Evolutionary conservation across 148 eudicot species (phyloP).

Genomic region (Agrostemma githago): DNA sequence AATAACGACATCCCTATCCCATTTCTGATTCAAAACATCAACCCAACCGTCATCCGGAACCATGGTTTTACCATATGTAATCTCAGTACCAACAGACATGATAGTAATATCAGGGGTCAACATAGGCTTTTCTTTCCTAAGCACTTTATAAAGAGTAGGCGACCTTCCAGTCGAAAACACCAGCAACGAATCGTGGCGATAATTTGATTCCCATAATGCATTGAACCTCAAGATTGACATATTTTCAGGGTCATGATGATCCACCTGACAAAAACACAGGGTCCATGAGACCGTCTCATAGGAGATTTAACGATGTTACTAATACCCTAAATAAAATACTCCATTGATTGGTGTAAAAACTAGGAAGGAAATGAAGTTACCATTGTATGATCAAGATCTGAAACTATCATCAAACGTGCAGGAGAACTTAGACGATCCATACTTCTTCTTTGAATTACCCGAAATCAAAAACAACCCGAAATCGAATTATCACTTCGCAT

Average conservation of each 20-base stretch:
- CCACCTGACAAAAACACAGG: constrained; percentile 40
- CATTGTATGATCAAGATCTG: constrained; percentile 80
- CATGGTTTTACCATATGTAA: constrained; percentile 63
- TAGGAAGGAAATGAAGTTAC: constrained; percentile 22
- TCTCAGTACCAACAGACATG: constrained; percentile 77
- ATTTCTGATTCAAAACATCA: constrained; percentile 45
- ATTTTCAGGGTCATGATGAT: constrained; percentile 68
- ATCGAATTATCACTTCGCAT: neutral
- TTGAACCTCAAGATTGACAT: constrained; percentile 58
- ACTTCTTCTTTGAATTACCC: constrained; percentile 6
- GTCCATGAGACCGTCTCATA: no score
- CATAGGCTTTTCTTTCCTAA: constrained; percentile 70
- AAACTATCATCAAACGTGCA: constrained; percentile 65
- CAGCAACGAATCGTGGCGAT: constrained; percentile 62
- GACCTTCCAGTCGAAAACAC: constrained; percentile 75
- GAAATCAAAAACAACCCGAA: constrained; percentile 8
- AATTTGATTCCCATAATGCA: constrained; percentile 64
- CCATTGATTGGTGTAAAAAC: no score
- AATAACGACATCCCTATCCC: constrained; percentile 52
- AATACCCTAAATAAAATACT: no score
- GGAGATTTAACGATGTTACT: no score
- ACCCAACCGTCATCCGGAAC: constrained; percentile 71
- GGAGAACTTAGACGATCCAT: constrained; percentile 53
- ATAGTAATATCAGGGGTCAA: constrained; percentile 69
- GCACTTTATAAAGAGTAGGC: constrained; percentile 52